Conservation (phyloP, 208 protist genomes). For the Trypanosomatidae sp. region DNA sequence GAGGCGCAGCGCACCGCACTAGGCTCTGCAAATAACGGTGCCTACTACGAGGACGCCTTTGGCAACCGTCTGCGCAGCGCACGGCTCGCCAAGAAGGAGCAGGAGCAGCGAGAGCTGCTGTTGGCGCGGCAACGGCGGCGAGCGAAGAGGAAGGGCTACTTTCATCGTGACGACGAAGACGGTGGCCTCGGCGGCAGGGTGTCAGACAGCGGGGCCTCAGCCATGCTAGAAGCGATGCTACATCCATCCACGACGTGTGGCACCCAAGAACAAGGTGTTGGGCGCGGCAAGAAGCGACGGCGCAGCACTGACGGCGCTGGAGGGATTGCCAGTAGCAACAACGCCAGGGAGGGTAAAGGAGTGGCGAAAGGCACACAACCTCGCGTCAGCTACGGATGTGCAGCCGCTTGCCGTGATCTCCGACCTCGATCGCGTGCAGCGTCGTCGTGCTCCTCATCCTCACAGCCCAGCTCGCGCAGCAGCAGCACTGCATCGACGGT, state of each 20-base stretch:
- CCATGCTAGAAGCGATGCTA: slow-evolving; percentile 30
- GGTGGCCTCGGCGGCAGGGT: slow-evolving; percentile 7
- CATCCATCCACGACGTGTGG: neutral
- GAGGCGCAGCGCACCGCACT: slow-evolving; percentile 34
- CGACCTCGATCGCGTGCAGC: neutral
- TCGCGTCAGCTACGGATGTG: neutral
- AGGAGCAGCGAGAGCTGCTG: slow-evolving; percentile 32
- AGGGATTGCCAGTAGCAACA: neutral
- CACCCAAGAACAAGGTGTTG: neutral
- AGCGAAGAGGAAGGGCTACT: slow-evolving; percentile 67
- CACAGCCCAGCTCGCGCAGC: neutral
- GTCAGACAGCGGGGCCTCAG: neutral
- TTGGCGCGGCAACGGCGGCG: slow-evolving; percentile 34
- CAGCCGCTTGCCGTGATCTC: neutral
- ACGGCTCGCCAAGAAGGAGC: slow-evolving; percentile 66
- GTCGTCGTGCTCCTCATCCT: neutral
- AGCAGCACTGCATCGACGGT: slow-evolving; percentile 20
- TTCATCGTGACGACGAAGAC: slow-evolving; percentile 35
- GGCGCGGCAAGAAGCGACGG: neutral
- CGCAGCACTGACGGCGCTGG: neutral
- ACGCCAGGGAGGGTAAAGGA: neutral
- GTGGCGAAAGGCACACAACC: neutral
- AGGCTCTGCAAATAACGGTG: slow-evolving; percentile 27
- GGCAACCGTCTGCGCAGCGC: slow-evolving; percentile 81
- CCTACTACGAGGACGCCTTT: slow-evolving; percentile 58